Conservation (phyloP, 352 stramenopile genomes). For the Globisporangium splendens region DNA sequence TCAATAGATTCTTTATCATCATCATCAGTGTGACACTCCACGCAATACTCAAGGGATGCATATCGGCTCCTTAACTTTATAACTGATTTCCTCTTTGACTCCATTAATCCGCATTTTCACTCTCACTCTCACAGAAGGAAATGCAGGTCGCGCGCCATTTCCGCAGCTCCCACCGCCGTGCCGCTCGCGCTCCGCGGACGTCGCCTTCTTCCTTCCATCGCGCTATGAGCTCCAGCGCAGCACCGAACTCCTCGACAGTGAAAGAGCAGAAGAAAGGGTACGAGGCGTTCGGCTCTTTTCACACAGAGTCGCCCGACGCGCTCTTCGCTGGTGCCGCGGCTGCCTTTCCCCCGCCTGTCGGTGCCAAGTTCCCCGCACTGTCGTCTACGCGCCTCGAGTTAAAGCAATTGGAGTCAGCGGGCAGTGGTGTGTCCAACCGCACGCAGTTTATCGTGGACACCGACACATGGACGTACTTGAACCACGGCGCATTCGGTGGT, state of each 20-base stretch:
- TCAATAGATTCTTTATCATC: too few relatives aligned
- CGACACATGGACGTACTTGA: slow-evolving; percentile 88
- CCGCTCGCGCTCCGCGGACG: too few relatives aligned
- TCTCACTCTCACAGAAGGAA: too few relatives aligned
- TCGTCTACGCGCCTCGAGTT: neutral
- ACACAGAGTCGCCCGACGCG: slow-evolving; percentile 49
- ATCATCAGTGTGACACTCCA: too few relatives aligned
- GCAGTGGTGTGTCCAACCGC: slow-evolving; percentile 19
- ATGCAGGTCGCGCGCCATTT: too few relatives aligned
- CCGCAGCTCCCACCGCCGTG: too few relatives aligned
- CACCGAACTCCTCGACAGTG: neutral
- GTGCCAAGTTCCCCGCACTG: slow-evolving; percentile 20
- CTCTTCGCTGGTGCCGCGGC: slow-evolving; percentile 38
- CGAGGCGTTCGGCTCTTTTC: slow-evolving; percentile 76
- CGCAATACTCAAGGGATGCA: too few relatives aligned
- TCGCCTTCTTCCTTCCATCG: too few relatives aligned
- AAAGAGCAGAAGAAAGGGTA: slow-evolving; percentile 25
- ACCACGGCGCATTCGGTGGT: slow-evolving; percentile 93
- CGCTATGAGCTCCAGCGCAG: neutral
- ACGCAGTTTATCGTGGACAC: slow-evolving; percentile 56
- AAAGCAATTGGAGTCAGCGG: neutral
- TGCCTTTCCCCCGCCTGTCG: slow-evolving; percentile 5
- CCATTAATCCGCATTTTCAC: too few relatives aligned
- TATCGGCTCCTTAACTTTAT: too few relatives aligned
- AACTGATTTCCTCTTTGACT: too few relatives aligned